Percentiles rank a stretch among this genome's conserved stretches.
phyloP scores from a whole-genome alignment of 805 yeast species.

The Candida pini region DNA sequence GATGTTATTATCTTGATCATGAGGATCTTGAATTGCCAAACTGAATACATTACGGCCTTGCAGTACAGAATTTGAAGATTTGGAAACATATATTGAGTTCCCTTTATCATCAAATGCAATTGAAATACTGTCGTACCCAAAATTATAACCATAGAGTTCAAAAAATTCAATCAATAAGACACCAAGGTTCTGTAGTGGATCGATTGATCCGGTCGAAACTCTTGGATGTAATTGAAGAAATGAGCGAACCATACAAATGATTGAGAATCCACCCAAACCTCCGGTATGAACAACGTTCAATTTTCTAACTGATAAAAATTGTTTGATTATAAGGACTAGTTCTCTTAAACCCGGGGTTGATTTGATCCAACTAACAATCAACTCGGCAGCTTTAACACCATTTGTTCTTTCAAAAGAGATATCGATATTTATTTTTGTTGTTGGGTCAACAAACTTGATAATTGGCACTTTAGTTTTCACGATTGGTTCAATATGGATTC shows the following conservation, averaged over 20 bases:
- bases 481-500: slow-evolving; percentile 73
- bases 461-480: slow-evolving; percentile 93
- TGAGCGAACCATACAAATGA: slow-evolving; percentile 79
- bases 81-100: slow-evolving; percentile 53
- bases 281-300: slow-evolving; percentile 88
- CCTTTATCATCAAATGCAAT: slow-evolving; percentile 56
- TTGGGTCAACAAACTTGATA: slow-evolving; percentile 78
- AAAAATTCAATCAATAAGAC: slow-evolving; percentile 84
- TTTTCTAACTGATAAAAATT: slow-evolving; percentile 70
- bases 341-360: slow-evolving; percentile 77
- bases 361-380: slow-evolving; percentile 69
- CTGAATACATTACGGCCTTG: slow-evolving; percentile 53
- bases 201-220: slow-evolving; percentile 57
- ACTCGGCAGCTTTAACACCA: slow-evolving; percentile 77
- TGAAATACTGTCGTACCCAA: slow-evolving; percentile 77
- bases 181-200: slow-evolving; percentile 73
- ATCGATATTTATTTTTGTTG: slow-evolving; percentile 71
- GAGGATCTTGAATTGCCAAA: slow-evolving; percentile 83
- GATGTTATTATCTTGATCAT: slow-evolving; percentile 76
- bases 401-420: slow-evolving; percentile 82
- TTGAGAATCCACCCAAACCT: slow-evolving; percentile 91
- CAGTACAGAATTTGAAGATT: slow-evolving; percentile 32
- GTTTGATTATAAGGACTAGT: slow-evolving; percentile 76
- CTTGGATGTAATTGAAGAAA: slow-evolving; percentile 79
- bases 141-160: slow-evolving; percentile 84